These are phyloP conservation scores for Candida chilensis DNA, from an alignment of 805 yeast genomes.

Conservation along the genomic window DNA sequence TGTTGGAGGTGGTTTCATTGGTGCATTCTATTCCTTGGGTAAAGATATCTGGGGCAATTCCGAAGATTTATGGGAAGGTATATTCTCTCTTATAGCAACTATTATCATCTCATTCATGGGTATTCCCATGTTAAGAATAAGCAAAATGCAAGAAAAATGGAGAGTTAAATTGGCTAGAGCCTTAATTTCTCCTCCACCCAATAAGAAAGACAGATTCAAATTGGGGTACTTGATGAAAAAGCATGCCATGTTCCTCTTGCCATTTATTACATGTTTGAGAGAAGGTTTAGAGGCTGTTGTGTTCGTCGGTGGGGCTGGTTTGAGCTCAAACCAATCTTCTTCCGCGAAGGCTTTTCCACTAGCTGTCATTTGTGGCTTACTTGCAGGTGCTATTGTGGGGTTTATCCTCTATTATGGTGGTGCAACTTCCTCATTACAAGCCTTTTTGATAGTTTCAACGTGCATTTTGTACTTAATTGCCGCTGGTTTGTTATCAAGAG, in stretches of 20 bases:
- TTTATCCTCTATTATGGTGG: conserved; percentile 71
- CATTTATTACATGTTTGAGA: conserved; percentile 31
- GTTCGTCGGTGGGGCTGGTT: conserved; percentile 29
- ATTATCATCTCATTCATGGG: conserved; percentile 90
- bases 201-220: conserved; percentile 40
- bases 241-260: conserved; percentile 30
- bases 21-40: conserved; percentile 76
- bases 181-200: conserved; percentile 48
- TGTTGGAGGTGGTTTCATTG: conserved; percentile 90
- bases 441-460: conserved; percentile 82
- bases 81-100: conserved; percentile 85
- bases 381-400: conserved; percentile 75
- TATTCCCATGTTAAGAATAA: conserved; percentile 89
- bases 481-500: conserved; percentile 90
- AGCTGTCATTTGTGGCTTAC: conserved; percentile 83
- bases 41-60: conserved; percentile 79
- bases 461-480: conserved; percentile 82
- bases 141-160: conserved; percentile 97
- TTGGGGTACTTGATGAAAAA: conserved; percentile 40
- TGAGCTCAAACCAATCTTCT: conserved; percentile 28
- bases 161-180: conserved; percentile 88
- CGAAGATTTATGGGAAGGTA: conserved; percentile 97
- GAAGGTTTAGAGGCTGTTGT: conserved; percentile 36
- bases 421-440: conserved; percentile 71
- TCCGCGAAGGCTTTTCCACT: conserved; percentile 78